Percentiles rank a stretch among this genome's conserved stretches.
Conservation (phyloP, 2,329 filamentous ascomycete species). For the Aspergillus melleus region DNA sequence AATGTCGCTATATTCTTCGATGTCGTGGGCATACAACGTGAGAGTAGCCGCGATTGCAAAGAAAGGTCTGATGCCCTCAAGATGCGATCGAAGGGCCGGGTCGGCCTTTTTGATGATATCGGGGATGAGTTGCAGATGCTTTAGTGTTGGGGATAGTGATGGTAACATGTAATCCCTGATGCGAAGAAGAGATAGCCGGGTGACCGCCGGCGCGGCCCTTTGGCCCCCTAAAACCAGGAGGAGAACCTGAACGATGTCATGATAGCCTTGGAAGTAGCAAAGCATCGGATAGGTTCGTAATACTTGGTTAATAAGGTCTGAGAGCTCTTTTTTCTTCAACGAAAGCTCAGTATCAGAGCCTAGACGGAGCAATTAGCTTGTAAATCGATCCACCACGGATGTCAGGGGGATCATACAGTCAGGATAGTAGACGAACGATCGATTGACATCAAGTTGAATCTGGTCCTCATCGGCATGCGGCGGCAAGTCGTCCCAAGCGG, state of each 20-base stretch:
- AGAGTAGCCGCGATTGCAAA: conserved; percentile 92
- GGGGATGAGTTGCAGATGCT: conserved; percentile 84
- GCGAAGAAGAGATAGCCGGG: conserved; percentile 81
- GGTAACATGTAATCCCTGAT: conserved; percentile 99
- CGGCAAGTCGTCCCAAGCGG: conserved; percentile 63
- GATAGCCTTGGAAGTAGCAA: conserved; percentile 97
- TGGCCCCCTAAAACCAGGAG: conserved; percentile 75
- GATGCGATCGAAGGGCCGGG: conserved; percentile 68
- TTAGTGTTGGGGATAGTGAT: conserved; percentile 73
- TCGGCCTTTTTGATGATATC: conserved; percentile 75
- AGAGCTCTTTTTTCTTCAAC: conserved; percentile 72
- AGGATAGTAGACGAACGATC: conserved; percentile 97
- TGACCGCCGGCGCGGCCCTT: conserved; percentile 63
- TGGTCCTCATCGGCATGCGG: conserved; percentile 87
- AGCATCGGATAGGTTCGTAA: conserved; percentile 79
- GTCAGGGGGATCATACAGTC: conserved; percentile 56
- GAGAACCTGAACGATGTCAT: conserved; percentile 96
- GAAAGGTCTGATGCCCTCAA: conserved; percentile 79
- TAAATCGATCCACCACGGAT: neutral
- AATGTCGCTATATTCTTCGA: conserved; percentile 85
- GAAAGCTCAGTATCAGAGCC: conserved; percentile 69
- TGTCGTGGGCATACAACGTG: conserved; percentile 95
- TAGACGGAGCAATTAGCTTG: conserved; percentile 34
- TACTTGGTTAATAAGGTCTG: conserved; percentile 74
- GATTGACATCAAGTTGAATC: conserved; percentile 86